Percentiles rank a stretch among this genome's conserved stretches.
These are phyloP conservation scores for Asterophora parasitica DNA, from an alignment of 768 basidiomycete species.

Conservation along the genomic window DNA sequence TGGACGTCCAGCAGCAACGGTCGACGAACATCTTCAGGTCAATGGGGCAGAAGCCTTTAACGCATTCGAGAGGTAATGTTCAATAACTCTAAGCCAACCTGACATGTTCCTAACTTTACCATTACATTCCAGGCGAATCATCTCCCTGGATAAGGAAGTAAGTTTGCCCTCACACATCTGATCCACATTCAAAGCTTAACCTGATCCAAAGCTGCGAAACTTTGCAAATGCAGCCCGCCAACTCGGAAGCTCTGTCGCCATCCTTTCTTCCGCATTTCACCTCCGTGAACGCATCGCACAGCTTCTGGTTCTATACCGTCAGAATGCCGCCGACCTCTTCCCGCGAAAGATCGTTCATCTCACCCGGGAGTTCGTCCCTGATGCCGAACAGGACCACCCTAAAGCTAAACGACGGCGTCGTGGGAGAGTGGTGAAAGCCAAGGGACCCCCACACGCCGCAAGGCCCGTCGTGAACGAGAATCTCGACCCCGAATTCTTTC, in stretches of 20 bases:
- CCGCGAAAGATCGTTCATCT: slow-evolving; percentile 54
- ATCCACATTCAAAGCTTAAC: slow-evolving; percentile 1
- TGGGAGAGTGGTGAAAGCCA: slow-evolving; percentile 28
- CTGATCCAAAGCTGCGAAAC: slow-evolving; percentile 52
- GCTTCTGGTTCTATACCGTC: slow-evolving; percentile 64
- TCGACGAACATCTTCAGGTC: slow-evolving; percentile 67
- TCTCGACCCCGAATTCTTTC: slow-evolving; percentile 62
- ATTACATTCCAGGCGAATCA: slow-evolving; percentile 40
- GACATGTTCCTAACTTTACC: slow-evolving; percentile 1
- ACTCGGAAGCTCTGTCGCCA: slow-evolving; percentile 72
- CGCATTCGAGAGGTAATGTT: slow-evolving; percentile 53
- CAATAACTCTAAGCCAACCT: neutral
- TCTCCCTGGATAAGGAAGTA: slow-evolving; percentile 64
- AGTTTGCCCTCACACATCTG: slow-evolving; percentile 4
- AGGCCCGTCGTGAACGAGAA: slow-evolving; percentile 51
- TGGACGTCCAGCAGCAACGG: slow-evolving; percentile 38
- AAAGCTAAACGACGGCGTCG: slow-evolving; percentile 27
- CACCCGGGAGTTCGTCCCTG: slow-evolving; percentile 29
- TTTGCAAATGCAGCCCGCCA: slow-evolving; percentile 75
- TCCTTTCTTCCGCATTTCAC: slow-evolving; percentile 68
- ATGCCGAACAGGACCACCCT: slow-evolving; percentile 19
- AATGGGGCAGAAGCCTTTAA: slow-evolving; percentile 63
- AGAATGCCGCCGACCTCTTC: slow-evolving; percentile 75
- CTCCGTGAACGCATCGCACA: slow-evolving; percentile 67
- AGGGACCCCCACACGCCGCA: slow-evolving; percentile 44